These are phyloP conservation scores for Ricinus communis DNA, from an alignment of 345 rosid species.

Conservation along the genomic window DNA sequence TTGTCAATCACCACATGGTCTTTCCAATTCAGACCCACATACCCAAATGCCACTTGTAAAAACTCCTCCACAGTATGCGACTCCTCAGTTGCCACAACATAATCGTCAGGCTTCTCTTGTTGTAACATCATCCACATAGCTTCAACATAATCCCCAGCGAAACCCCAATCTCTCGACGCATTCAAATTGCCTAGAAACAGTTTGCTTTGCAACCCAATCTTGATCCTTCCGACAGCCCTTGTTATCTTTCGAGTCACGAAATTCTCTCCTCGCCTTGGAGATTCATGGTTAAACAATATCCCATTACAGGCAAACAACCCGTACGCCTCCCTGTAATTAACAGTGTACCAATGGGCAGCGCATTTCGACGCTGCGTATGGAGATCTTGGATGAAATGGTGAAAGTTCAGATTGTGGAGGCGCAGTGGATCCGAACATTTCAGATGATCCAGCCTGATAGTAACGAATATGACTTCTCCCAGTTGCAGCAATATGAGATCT, in stretches of 20 bases:
- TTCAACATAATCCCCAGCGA: conserved; percentile 92
- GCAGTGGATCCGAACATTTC: conserved; percentile 97
- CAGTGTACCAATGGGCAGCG: conserved; percentile 99
- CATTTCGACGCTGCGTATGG: conserved; percentile 93
- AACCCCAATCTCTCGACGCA: conserved; percentile 96
- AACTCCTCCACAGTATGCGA: conserved; percentile 91
- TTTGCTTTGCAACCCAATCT: conserved; percentile 78
- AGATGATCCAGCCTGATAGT: conserved; percentile 94
- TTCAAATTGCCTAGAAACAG: conserved; percentile 77
- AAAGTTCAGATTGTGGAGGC: conserved; percentile 76
- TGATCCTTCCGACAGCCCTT: conserved; percentile 87
- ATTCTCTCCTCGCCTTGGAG: conserved; percentile 89
- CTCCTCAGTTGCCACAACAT: conserved; percentile 94
- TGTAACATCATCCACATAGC: conserved; percentile 99
- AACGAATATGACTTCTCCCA: conserved; percentile 59
- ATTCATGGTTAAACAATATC: conserved; percentile 87
- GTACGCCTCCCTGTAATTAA: conserved; percentile 89
- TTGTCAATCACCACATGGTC: conserved; percentile 63
- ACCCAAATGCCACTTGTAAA: conserved; percentile 72
- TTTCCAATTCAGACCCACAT: conserved; percentile 54
- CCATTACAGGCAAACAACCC: conserved; percentile 90
- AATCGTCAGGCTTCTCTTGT: conserved; percentile 88
- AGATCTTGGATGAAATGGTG: conserved; percentile 94
- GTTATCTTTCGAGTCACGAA: conserved; percentile 94
- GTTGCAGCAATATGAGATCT: conserved; percentile 81